Base-by-base conservation (phyloP, 306 rosid species). In the Sindora glabra region DNA sequence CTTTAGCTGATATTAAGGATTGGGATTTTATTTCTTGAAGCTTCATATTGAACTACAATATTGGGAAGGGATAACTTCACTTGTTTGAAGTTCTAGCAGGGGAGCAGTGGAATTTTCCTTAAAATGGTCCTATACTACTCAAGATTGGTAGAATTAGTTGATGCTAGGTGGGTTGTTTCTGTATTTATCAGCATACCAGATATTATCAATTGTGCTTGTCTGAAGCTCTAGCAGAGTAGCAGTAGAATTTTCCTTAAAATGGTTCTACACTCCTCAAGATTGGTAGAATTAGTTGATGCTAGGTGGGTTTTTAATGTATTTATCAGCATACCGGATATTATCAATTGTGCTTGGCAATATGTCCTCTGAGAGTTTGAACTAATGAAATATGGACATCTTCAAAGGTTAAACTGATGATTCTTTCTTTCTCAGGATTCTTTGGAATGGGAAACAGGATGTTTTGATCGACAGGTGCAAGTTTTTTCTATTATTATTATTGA, bases 401-500 rank as follows among this genome's bases (percentile, higher is more conserved):
- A 14, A 25, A 16, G 51, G 7, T 47, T 52, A 18, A 23, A 14
- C 29, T 48, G 50, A 16, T 16, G 29, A 36, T 14, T 25, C 2
- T 53, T 59, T 73, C 6, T 60, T 23, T 69, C 26, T 64, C 90
- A 92, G 99, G 94, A 92, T 92, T 69, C 99, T 96, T 55, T 92
- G 99, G 99, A 92, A 89, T 59, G 99, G 96, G 63, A 92, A 92
- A 69, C 90, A 80, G 61, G 99, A 92, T 72, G 47, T 86, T 62
- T 72, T 92, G 79, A 92, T 89, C 75, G 99, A 92, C 74, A 78
- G 99, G 96, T 92, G 26, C 19, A 0, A 25, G 19, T 38, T 45
- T 33, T 57, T 36, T 29, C 34, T 10, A n/a, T n/a, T 11, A 15
- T 26, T 41, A 29, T 45, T 8, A 6, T n/a, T 27, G 14, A 10